Conservation (phyloP, 208 protist genomes). For the Ichthyophonus hoferi region DNA sequence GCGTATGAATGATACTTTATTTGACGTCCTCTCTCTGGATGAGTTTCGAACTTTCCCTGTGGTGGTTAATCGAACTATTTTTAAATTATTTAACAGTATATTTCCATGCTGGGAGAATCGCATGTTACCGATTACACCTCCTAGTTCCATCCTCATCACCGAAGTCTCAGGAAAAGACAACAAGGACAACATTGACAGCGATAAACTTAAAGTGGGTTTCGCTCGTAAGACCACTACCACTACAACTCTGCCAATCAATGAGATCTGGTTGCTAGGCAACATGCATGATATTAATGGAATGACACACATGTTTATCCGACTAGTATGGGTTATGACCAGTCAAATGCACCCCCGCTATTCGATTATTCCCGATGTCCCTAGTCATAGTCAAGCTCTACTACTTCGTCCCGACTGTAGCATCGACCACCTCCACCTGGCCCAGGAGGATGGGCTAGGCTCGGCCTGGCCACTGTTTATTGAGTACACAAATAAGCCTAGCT, state of each 20-base stretch:
- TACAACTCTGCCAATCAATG: too few species aligned
- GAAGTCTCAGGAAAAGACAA: too few species aligned
- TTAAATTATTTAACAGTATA: too few species aligned
- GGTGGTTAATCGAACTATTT: too few species aligned
- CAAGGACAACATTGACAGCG: too few species aligned
- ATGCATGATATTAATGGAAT: background rate
- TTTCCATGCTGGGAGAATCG: background rate
- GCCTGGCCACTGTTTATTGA: background rate
- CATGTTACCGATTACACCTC: background rate
- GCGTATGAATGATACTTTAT: background rate
- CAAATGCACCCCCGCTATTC: background rate
- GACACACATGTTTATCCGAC: background rate
- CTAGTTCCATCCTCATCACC: background rate
- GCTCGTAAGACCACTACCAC: too few species aligned
- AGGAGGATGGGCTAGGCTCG: background rate
- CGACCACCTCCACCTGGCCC: background rate
- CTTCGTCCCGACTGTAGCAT: background rate
- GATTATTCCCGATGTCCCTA: background rate
- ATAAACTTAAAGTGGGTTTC: too few species aligned
- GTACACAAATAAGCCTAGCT: background rate
- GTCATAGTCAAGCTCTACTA: background rate
- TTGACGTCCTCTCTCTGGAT: background rate
- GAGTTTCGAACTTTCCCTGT: background rate
- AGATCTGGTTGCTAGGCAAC: background rate
- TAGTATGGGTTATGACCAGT: background rate